Percentiles rank a stretch among this genome's conserved stretches.
phyloP scores from a whole-genome alignment of 2,329 filamentous ascomycete genomes.

The Aspergillus sp. region DNA sequence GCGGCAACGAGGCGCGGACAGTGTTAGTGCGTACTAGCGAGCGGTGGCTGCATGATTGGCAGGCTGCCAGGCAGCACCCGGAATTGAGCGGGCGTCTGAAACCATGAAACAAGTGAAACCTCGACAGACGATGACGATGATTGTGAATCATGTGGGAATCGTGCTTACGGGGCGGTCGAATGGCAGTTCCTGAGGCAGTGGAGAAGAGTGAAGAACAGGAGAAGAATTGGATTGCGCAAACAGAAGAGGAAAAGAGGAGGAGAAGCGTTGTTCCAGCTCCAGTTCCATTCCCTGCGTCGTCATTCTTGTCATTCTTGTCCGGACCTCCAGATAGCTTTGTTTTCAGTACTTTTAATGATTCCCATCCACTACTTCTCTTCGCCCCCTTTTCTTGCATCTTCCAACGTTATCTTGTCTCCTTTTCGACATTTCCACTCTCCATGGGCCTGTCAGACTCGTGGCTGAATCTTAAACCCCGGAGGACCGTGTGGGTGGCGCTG shows the following conservation, averaged over 20 bases:
- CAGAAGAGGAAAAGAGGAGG: neutral
- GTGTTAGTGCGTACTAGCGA: neutral
- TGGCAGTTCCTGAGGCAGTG: neutral
- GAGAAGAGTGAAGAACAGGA: no score
- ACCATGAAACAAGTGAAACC: neutral
- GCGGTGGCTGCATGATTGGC: neutral
- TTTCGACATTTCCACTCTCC: neutral
- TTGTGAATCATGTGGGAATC: neutral
- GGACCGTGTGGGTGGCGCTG: conserved; percentile 12
- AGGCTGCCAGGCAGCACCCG: neutral
- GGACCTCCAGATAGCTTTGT: no score
- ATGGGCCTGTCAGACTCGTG: conserved; percentile 3
- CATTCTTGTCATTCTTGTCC: neutral
- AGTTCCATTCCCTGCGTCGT: neutral
- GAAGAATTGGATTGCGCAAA: neutral
- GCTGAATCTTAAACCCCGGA: neutral
- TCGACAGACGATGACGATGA: no score
- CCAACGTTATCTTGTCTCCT: neutral
- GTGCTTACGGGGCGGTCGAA: neutral
- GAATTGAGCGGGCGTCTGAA: neutral
- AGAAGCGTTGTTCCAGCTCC: conserved; percentile 2
- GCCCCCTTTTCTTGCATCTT: neutral
- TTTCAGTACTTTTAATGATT: no score
- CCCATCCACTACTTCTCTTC: neutral
- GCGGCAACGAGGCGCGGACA: neutral